Evolutionary conservation across 1,284 basidiomycete species (phyloP), one percentile per base, ranked within the genome.

Genomic region (Acaromyces ingoldii): DNA sequence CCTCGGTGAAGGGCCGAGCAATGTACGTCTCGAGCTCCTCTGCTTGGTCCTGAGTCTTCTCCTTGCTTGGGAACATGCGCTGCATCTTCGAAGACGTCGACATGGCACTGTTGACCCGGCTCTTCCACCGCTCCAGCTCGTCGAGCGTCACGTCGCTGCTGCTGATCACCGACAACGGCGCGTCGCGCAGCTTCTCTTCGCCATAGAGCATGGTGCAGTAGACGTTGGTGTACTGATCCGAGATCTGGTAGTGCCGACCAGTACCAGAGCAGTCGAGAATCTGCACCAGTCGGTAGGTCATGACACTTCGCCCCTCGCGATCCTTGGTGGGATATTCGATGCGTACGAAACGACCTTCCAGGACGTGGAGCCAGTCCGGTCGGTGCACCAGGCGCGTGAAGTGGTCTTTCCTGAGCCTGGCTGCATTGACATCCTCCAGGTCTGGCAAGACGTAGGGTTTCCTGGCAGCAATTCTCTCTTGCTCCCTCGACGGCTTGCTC

Each of bases 201-300:
- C 66, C 63, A 15, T 59, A 22, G 19, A 26, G 58, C 26, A 71
- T 64, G 0, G 46, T 49, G 22, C 67, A 40, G 29, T 57, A 68
- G 17, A 62, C 60, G 36, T 71, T 69, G 47, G 62, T 58, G 55
- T 58, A 71, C n/a, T 55, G 54, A 22, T 60, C 64, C 7, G 57
- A 56, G 0, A 95, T 77, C 55, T 84, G 83, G 77, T 95, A 95
- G 2, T 84, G 81, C 63, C 84, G 85, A 15, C 81, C 78, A 2
- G 78, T 69, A 38, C 36, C 15, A 51, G 58, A 80, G 85, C 65
- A 59, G 89, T 89, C 81, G 17, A 76, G 72, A 34, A 95, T 80
- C 74, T 88, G 83, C 72, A 89, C 90, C 49, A 91, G 81, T 41
- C 90, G 83, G 76, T 95, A 95, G 30, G 80, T 71, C 5, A 80